Evolutionary conservation across 2,329 filamentous ascomycete species (phyloP).

Genomic region (Alternaria sp.): DNA sequence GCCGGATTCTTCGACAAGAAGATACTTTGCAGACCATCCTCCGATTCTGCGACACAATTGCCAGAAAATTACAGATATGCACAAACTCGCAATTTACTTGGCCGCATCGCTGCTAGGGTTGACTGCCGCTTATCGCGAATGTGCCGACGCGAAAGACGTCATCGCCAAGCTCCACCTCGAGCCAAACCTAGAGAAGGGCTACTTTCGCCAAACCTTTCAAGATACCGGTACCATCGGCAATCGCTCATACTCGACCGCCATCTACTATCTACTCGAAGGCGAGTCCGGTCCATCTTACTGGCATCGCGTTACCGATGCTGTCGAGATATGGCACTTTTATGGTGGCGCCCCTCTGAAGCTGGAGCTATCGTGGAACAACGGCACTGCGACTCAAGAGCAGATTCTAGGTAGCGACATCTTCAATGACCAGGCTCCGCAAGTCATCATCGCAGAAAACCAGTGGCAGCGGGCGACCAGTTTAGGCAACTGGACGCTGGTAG

Average conservation of each 20-base stretch:
- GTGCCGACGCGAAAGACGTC: slow-evolving; percentile 50
- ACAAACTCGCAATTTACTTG: neutral
- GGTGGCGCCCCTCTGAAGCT: slow-evolving; percentile 59
- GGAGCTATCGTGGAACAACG: slow-evolving; percentile 55
- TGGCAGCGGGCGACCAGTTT: slow-evolving; percentile 58
- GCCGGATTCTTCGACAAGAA: neutral
- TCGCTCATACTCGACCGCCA: slow-evolving; percentile 57
- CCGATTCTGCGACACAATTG: neutral
- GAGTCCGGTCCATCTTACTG: slow-evolving; percentile 53
- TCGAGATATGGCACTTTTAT: slow-evolving; percentile 63
- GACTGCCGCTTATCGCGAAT: neutral
- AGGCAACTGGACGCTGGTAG: slow-evolving; percentile 60
- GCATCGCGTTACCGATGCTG: slow-evolving; percentile 59
- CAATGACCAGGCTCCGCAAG: slow-evolving; percentile 53
- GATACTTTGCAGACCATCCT: neutral
- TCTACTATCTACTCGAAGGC: slow-evolving; percentile 62
- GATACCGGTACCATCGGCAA: slow-evolving; percentile 43
- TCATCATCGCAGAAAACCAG: slow-evolving; percentile 49
- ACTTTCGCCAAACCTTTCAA: slow-evolving; percentile 56
- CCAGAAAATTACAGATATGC: neutral
- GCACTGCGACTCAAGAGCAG: slow-evolving; percentile 31
- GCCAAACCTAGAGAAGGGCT: slow-evolving; percentile 59
- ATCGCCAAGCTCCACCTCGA: slow-evolving; percentile 53
- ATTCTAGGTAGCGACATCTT: slow-evolving; percentile 56
- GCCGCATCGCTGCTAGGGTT: neutral